These are phyloP conservation scores for Fusarium sp. DNA, from an alignment of 2,329 filamentous ascomycete genomes.

Conservation along the genomic window DNA sequence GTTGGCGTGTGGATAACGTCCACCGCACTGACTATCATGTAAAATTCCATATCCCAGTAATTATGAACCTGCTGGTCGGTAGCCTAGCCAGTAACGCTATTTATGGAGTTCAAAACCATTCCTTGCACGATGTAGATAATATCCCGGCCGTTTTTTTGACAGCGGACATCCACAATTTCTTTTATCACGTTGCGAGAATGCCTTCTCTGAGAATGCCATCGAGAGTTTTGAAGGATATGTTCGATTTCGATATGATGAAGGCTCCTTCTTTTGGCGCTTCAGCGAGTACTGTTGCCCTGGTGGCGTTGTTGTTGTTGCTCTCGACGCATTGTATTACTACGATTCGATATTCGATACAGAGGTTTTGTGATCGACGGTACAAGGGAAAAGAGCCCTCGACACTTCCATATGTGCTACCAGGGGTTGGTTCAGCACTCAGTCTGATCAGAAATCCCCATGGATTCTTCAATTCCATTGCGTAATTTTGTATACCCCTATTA, in stretches of 20 bases:
- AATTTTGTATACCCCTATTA: background rate
- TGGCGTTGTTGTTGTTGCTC: conserved; percentile 18
- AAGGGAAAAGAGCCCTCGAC: conserved; percentile 34
- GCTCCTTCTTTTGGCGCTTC: background rate
- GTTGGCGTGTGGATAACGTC: conserved; percentile 1
- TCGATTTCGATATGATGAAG: conserved; percentile 13
- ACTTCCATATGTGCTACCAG: conserved; percentile 30
- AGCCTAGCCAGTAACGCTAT: background rate
- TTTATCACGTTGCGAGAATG: background rate
- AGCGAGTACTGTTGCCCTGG: background rate
- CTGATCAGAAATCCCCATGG: conserved; percentile 38
- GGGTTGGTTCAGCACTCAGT: conserved; percentile 30
- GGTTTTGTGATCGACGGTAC: conserved; percentile 23
- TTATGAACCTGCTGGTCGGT: background rate
- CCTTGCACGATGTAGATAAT: conserved; percentile 11
- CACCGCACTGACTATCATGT: background rate
- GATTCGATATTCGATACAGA: conserved; percentile 28
- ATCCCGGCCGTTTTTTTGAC: background rate
- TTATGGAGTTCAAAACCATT: background rate
- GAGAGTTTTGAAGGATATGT: conserved; percentile 8
- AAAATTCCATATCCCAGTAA: background rate
- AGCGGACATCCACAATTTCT: background rate
- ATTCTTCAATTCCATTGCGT: conserved; percentile 35
- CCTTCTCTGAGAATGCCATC: conserved; percentile 9
- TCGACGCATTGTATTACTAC: conserved; percentile 33